Evolutionary conservation across 257 asterid species (phyloP), one percentile per base, ranked within the genome.

Genomic region (Oldenlandia corymbosa): DNA sequence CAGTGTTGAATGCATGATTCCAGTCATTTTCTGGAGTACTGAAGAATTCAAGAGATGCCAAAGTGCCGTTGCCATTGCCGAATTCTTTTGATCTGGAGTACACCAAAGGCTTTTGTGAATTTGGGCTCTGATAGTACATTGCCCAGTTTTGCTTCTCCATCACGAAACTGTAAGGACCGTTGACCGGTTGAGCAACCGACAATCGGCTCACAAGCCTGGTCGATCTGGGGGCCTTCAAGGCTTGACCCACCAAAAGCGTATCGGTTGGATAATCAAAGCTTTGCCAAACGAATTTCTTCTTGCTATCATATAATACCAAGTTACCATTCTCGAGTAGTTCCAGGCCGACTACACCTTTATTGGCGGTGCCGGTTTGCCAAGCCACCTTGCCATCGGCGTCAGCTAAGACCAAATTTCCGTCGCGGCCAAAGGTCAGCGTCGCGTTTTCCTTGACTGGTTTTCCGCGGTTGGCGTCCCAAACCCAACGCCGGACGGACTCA

Each of bases 1-100:
- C 82, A 3, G 79, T 76, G 71, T 75, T 87, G 17, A 70, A 84
- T 8, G 80, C 80, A 48, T 57, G 50, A 37, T 64, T 77, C 7
- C 20, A 53, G 4, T 31, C 69, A 7, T 60, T 21, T 6, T 64
- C 78, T 4, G 77, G 63, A 11, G 18, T 57, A 20, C 67, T 53
- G 17, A 65, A 72, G 65, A 83, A 83, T 6, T 0, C 73, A 52
- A 79, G 75, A 60, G 32, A 12, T 1, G 65, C 73, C 65, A 71
- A 63, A 63, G 66, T 23, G 10, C 76, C 76, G 6, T 62, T 65
- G 18, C 77, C 77, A 24, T 67, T 53, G 1, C 79, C 82, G 68
- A 79, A 78, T 17, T 76, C 78, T 36, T 58, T 67, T 2, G 80
- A 69, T 56, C 66, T 79, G 79, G 64, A 75, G 37, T 65, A 71